These are phyloP conservation scores for Pyrrhoderma lamaoense DNA, from an alignment of 1,284 basidiomycete genomes.

Conservation along the genomic window DNA sequence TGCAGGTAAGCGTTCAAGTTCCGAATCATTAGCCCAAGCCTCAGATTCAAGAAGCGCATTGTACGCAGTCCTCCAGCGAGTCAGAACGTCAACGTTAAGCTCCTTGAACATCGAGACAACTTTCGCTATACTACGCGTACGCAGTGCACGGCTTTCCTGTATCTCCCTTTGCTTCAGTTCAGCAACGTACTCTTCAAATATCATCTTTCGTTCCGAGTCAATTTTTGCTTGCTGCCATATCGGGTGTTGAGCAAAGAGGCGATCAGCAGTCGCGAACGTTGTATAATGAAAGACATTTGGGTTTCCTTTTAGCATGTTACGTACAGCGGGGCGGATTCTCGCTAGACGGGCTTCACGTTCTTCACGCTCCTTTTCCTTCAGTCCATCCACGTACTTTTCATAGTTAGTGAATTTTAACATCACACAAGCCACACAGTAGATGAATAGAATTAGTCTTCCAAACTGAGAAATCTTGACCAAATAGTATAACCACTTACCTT, in stretches of 20 bases:
- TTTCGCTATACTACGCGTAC: constrained; percentile 69
- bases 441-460: too few species aligned
- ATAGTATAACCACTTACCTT: constrained; percentile 74
- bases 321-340: constrained; percentile 75
- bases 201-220: constrained; percentile 73
- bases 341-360: constrained; percentile 74
- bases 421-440: too few species aligned
- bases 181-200: constrained; percentile 85
- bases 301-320: constrained; percentile 78
- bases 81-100: constrained; percentile 80
- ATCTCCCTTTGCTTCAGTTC: constrained; percentile 83
- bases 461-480: not conserved
- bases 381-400: constrained; percentile 59
- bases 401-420: too few species aligned
- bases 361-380: constrained; percentile 65
- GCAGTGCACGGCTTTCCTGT: constrained; percentile 71
- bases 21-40: constrained; percentile 67
- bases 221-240: constrained; percentile 83
- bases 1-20: constrained; percentile 75
- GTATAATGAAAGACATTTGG: constrained; percentile 84
- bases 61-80: constrained; percentile 82
- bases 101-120: constrained; percentile 74
- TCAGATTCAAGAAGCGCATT: constrained; percentile 67
- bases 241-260: constrained; percentile 73
- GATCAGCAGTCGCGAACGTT: constrained; percentile 81